These are phyloP conservation scores for Lathyrus sativus DNA, from an alignment of 306 rosid genomes.

Conservation along the genomic window DNA sequence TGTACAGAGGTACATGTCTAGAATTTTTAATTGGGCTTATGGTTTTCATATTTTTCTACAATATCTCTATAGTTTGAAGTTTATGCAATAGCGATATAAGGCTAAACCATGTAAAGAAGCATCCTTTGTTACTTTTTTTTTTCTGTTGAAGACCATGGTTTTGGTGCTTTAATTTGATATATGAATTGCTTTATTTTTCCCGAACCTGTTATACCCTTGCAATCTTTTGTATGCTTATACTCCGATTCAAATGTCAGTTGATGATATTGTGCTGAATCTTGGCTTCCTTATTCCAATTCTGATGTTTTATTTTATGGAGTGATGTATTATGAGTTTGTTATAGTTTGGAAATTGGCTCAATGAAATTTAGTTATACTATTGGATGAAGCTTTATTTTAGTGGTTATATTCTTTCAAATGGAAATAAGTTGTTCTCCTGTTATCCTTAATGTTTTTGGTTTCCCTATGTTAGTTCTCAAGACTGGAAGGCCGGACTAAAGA, in stretches of 20 bases:
- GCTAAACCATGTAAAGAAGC: not conserved
- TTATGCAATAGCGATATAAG: too few relatives aligned
- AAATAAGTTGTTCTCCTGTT: constrained; percentile 6
- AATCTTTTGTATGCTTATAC: constrained; percentile 16
- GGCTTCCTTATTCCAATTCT: constrained; percentile 22
- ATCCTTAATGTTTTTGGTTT: constrained; percentile 16
- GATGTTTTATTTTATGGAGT: constrained; percentile 15
- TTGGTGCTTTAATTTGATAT: constrained; percentile 11
- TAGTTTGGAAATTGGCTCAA: not conserved
- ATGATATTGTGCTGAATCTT: constrained; percentile 14
- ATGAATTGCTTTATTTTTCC: constrained; percentile 5
- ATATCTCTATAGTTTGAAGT: too few relatives aligned
- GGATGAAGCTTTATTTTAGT: constrained; percentile 16
- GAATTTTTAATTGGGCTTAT: too few relatives aligned
- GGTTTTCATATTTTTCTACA: too few relatives aligned
- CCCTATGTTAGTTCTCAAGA: constrained; percentile 73
- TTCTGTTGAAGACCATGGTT: constrained; percentile 16
- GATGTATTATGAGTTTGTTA: constrained; percentile 13
- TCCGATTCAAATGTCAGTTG: not conserved
- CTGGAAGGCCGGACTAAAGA: constrained; percentile 87
- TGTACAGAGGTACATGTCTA: too few relatives aligned
- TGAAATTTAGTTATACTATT: constrained; percentile 1
- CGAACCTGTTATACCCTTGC: constrained; percentile 2
- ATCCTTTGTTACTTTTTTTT: constrained; percentile 18
- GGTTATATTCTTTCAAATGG: constrained; percentile 14